A percentile compares a stretch with the other conserved stretches of the same genome.
These are phyloP conservation scores for Lecanosticta acicola DNA, from an alignment of 2,329 filamentous ascomycete species.

Conservation along the genomic window DNA sequence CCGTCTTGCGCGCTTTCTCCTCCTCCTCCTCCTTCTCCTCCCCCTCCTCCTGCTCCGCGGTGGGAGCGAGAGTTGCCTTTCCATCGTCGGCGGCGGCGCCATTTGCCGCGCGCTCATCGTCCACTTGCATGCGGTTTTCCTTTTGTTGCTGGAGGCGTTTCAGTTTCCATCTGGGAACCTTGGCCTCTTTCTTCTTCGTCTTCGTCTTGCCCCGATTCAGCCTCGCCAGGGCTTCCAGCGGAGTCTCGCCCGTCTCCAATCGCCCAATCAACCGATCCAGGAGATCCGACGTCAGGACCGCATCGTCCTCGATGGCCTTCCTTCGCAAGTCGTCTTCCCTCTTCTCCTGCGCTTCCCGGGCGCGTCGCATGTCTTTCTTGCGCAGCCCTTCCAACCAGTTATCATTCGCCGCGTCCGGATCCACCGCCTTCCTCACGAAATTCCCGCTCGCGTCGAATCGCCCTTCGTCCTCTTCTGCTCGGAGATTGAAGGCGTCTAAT, in stretches of 20 bases:
- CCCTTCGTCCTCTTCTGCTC: constrained; percentile 82
- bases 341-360: constrained; percentile 80
- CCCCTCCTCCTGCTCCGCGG: constrained; percentile 27
- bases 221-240: constrained; percentile 79
- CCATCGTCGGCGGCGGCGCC: constrained; percentile 30
- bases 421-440: constrained; percentile 79
- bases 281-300: constrained; percentile 65
- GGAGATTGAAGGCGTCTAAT: constrained; percentile 94
- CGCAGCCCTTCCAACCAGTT: constrained; percentile 86
- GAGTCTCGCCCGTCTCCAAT: constrained; percentile 75
- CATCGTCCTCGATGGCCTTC: constrained; percentile 68
- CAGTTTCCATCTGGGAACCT: constrained; percentile 58
- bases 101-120: constrained; percentile 32
- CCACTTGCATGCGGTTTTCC: constrained; percentile 62
- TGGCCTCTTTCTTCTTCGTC: constrained; percentile 24
- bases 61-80: not conserved
- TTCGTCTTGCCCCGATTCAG: constrained; percentile 58
- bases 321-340: constrained; percentile 70
- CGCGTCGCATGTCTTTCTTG: constrained; percentile 87
- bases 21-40: constrained; percentile 63
- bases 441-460: constrained; percentile 88
- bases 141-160: constrained; percentile 43
- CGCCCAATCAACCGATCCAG: constrained; percentile 65
- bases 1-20: constrained; percentile 59
- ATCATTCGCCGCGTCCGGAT: constrained; percentile 87